Evolutionary conservation across 805 yeast genomes (phyloP).

Genomic region (Blastobotrys mokoenaii): DNA sequence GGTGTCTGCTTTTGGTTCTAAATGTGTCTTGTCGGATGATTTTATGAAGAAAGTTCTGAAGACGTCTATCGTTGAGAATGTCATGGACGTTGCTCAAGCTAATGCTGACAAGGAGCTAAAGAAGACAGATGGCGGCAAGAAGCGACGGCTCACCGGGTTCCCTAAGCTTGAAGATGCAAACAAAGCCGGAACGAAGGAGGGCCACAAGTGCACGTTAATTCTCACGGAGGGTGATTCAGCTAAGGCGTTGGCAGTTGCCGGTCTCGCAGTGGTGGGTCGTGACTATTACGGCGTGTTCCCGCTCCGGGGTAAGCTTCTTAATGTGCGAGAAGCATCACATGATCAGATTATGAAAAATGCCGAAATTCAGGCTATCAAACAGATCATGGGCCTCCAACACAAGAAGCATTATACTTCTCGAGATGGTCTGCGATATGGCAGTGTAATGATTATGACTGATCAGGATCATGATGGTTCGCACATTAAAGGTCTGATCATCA

Average conservation of each 20-base stretch:
- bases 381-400: constrained; percentile 93
- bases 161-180: constrained; percentile 92
- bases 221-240: constrained; percentile 98
- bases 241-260: constrained; percentile 81
- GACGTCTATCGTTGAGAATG: constrained; percentile 61
- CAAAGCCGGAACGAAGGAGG: constrained; percentile 90
- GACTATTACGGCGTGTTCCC: constrained; percentile 95
- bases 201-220: constrained; percentile 84
- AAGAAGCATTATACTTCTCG: constrained; percentile 72
- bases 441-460: constrained; percentile 98
- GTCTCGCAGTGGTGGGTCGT: constrained; percentile 90
- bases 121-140: constrained; percentile 79
- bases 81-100: constrained; percentile 73
- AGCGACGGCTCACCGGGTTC: constrained; percentile 77
- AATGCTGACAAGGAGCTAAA: constrained; percentile 83
- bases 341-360: constrained; percentile 89
- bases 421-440: constrained; percentile 81
- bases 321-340: constrained; percentile 94
- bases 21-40: constrained; percentile 64
- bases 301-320: constrained; percentile 85
- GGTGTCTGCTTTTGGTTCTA: constrained; percentile 82
- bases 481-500: constrained; percentile 90
- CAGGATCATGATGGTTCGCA: constrained; percentile 99
- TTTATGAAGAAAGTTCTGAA: constrained; percentile 66
- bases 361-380: constrained; percentile 91